A percentile compares a stretch with the other conserved stretches of the same genome.
Conservation (phyloP, 495 filamentous ascomycete genomes). For the Lepraria neglecta region DNA sequence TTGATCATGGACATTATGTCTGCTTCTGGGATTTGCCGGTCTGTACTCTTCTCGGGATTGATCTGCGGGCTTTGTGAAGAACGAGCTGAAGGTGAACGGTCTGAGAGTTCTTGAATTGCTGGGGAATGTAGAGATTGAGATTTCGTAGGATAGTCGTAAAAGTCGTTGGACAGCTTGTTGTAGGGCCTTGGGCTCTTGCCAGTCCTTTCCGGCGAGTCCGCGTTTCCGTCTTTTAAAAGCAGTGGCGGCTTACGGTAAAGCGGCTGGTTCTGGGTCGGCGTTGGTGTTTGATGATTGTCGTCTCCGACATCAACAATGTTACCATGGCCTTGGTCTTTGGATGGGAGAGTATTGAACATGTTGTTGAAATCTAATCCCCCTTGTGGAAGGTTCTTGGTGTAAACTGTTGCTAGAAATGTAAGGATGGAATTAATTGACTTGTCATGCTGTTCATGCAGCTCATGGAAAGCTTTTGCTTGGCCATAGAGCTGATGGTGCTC, state of each 20-base stretch:
- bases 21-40: conserved; percentile 45
- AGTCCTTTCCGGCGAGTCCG: conserved; percentile 12
- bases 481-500: conserved; percentile 86
- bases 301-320: conserved; percentile 73
- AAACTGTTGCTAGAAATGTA: conserved; percentile 93
- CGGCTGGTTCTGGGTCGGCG: conserved; percentile 33
- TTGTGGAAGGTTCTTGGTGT: conserved; percentile 68
- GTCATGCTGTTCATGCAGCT: conserved; percentile 88
- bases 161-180: conserved; percentile 1
- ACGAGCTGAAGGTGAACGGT: conserved; percentile 23
- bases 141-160: not conserved
- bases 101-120: conserved; percentile 34
- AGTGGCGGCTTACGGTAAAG: conserved; percentile 46
- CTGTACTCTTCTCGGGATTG: conserved; percentile 25
- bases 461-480: conserved; percentile 84
- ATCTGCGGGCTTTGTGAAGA: conserved; percentile 26
- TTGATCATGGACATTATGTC: conserved; percentile 87
- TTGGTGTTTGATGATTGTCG: conserved; percentile 41
- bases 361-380: conserved; percentile 63
- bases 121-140: conserved; percentile 19
- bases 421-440: conserved; percentile 97
- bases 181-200: conserved; percentile 13
- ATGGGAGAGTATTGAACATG: conserved; percentile 61
- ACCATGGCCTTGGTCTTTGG: conserved; percentile 54
- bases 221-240: conserved; percentile 38